Evolutionary conservation across 176 grass and related monocot species (phyloP).

Genomic region (Alopecurus myosuroides): DNA sequence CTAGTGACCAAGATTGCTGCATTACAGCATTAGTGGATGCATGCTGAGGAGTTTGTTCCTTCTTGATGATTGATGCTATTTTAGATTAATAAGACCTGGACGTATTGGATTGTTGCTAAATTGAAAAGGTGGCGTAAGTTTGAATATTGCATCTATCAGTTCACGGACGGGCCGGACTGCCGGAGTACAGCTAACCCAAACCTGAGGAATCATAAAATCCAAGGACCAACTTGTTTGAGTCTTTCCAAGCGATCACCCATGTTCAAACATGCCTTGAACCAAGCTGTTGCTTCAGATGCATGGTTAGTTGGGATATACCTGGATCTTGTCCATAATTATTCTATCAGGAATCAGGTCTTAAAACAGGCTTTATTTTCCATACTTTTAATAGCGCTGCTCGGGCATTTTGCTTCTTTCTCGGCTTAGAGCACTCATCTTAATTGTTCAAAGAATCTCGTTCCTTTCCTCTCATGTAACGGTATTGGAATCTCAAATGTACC

Average conservation of each 20-base stretch:
- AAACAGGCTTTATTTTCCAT: too few relatives aligned
- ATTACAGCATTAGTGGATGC: not conserved
- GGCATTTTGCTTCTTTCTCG: too few relatives aligned
- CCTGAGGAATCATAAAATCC: not conserved
- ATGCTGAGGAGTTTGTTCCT: not conserved
- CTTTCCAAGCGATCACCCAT: not conserved
- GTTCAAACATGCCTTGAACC: not conserved
- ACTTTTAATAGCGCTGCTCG: too few relatives aligned
- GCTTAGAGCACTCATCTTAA: too few relatives aligned
- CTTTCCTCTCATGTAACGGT: too few relatives aligned
- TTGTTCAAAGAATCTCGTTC: too few relatives aligned
- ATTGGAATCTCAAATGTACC: too few relatives aligned
- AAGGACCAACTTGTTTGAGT: not conserved
- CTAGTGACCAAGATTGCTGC: constrained; percentile 22
- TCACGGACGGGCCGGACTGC: not conserved
- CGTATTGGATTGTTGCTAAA: not conserved
- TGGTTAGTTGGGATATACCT: too few relatives aligned
- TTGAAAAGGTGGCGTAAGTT: not conserved
- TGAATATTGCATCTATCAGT: not conserved
- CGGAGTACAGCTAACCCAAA: not conserved
- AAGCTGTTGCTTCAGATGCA: too few relatives aligned
- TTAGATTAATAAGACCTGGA: constrained; percentile 4
- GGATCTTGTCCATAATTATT: too few relatives aligned
- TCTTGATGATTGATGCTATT: constrained; percentile 1
- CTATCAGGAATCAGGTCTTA: too few relatives aligned